Conservation (phyloP, 495 filamentous ascomycete species). For the Aeminium ludgeri region DNA sequence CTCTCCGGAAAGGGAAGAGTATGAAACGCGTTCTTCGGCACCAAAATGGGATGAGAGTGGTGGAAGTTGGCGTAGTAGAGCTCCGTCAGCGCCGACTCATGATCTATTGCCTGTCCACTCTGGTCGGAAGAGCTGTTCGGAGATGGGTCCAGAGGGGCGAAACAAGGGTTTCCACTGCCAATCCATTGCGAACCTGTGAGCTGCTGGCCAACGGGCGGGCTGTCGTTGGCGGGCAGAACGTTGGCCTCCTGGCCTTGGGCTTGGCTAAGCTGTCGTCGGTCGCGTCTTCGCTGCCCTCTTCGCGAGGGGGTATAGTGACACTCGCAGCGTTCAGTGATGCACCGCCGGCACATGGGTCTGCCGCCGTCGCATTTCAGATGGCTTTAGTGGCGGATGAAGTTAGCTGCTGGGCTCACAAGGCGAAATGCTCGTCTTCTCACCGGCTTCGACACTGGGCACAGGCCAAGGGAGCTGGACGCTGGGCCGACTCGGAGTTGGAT, state of each 20-base stretch:
- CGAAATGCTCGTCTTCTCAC: too few species aligned
- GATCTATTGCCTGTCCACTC: background rate
- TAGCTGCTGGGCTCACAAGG: too few species aligned
- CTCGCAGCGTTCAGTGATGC: conserved; percentile 26
- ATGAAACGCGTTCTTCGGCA: conserved; percentile 26
- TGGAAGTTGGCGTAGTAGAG: conserved; percentile 51
- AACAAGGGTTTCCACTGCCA: background rate
- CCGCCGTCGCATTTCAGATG: conserved; percentile 32
- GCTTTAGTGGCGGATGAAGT: background rate
- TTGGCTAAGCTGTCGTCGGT: conserved; percentile 6
- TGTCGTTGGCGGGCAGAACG: conserved; percentile 4
- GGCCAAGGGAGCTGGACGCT: background rate
- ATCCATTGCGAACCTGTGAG: background rate
- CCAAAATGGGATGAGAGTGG: conserved; percentile 47
- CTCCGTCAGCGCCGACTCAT: conserved; percentile 19
- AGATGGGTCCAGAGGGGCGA: background rate
- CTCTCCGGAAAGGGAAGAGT: conserved; percentile 1
- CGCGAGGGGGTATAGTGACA: conserved; percentile 35
- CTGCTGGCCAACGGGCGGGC: background rate
- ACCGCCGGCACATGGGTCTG: conserved; percentile 29
- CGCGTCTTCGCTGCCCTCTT: conserved; percentile 32
- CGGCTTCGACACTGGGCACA: conserved; percentile 1
- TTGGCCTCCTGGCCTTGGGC: conserved; percentile 1
- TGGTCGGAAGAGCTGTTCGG: background rate
- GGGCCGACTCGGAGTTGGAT: background rate